A percentile compares a stretch with the other conserved stretches of the same genome.
Evolutionary conservation across 2,329 filamentous ascomycete species (phyloP).

Genomic region (Penicillium carneum): DNA sequence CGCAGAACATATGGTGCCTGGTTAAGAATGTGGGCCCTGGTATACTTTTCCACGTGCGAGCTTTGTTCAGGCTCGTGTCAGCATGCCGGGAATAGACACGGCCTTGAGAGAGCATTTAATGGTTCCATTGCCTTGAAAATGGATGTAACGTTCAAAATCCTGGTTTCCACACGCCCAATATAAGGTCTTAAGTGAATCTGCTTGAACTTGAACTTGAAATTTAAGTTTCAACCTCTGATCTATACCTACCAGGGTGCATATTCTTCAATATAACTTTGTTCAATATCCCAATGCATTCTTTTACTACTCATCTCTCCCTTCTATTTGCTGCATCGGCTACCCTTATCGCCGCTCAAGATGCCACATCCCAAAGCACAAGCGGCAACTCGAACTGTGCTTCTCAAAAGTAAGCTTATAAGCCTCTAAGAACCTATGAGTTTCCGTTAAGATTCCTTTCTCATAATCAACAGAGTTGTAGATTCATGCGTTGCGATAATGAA

Average conservation of each 20-base stretch:
- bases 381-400: slow-evolving; percentile 20
- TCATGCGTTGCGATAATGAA: slow-evolving; percentile 28
- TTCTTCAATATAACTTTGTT: not conserved
- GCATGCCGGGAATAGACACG: slow-evolving; percentile 22
- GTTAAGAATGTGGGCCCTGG: not conserved
- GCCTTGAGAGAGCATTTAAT: slow-evolving; percentile 3
- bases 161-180: not conserved
- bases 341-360: slow-evolving; percentile 21
- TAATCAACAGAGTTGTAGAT: slow-evolving; percentile 27
- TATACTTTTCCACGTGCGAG: slow-evolving; percentile 12
- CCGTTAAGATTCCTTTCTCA: not conserved
- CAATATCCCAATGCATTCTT: slow-evolving; percentile 10
- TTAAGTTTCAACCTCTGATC: not conserved
- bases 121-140: slow-evolving; percentile 19
- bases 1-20: slow-evolving; percentile 1
- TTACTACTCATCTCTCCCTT: slow-evolving; percentile 5
- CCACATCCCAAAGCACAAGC: slow-evolving; percentile 8
- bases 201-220: not conserved
- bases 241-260: not conserved
- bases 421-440: too few species aligned
- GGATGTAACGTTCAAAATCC: slow-evolving; percentile 24
- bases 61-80: slow-evolving; percentile 2
- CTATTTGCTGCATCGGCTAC: slow-evolving; percentile 16
- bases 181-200: not conserved
- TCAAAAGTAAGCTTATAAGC: slow-evolving; percentile 25